These are phyloP conservation scores for Lyophyllum shimeji DNA, from an alignment of 768 basidiomycete species.

Conservation along the genomic window DNA sequence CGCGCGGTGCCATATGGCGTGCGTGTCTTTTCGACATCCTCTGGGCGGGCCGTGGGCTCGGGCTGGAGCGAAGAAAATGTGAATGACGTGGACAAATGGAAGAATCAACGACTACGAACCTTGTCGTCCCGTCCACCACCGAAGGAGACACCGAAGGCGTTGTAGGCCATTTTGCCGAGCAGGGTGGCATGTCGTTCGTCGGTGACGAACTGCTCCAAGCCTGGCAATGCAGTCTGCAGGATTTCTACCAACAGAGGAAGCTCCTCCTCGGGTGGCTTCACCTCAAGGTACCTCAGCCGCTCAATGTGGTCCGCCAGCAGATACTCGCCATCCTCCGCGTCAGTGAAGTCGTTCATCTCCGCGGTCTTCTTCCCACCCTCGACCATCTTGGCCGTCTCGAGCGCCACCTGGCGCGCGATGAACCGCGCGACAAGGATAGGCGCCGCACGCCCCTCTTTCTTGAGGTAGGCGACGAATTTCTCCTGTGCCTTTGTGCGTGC, in stretches of 20 bases:
- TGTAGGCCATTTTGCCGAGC: constrained; percentile 73
- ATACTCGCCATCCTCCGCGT: constrained; percentile 54
- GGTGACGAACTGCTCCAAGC: constrained; percentile 68
- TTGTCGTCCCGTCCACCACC: constrained; percentile 68
- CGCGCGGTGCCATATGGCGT: constrained; percentile 74
- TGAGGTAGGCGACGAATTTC: constrained; percentile 56
- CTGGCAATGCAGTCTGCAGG: constrained; percentile 62
- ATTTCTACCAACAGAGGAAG: constrained; percentile 50
- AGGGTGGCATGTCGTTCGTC: constrained; percentile 61
- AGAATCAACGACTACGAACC: constrained; percentile 36
- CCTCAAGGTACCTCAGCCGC: constrained; percentile 65
- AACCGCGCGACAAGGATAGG: constrained; percentile 69
- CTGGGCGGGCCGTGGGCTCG: constrained; percentile 50
- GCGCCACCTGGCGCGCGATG: constrained; percentile 68
- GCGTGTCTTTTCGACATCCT: constrained; percentile 72
- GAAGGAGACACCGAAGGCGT: constrained; percentile 72
- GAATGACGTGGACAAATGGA: neutral
- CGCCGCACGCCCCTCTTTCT: constrained; percentile 40
- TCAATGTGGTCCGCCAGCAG: constrained; percentile 76
- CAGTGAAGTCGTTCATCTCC: constrained; percentile 40
- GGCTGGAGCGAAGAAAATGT: constrained; percentile 40
- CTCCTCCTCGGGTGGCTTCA: constrained; percentile 49
- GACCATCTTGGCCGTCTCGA: constrained; percentile 61
- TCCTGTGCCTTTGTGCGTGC: constrained; percentile 59
- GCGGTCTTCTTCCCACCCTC: constrained; percentile 19